These are phyloP conservation scores for Cordyceps javanica DNA, from an alignment of 2,329 filamentous ascomycete genomes.

Conservation along the genomic window DNA sequence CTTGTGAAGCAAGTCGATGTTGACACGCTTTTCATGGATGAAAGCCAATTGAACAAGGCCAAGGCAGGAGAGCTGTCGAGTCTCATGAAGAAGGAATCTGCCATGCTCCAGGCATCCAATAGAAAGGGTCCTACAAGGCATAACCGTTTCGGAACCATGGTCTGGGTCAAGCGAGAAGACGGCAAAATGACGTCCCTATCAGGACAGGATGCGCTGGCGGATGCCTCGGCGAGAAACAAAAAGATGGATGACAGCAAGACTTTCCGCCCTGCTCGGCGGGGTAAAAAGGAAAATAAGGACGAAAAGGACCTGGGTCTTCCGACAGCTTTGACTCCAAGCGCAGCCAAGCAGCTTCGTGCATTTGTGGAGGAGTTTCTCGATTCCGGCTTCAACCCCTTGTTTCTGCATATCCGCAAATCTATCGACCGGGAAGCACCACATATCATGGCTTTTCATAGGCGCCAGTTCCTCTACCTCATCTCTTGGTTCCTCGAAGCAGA, in stretches of 20 bases:
- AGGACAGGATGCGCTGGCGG: slow-evolving; percentile 76
- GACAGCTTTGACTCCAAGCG: slow-evolving; percentile 61
- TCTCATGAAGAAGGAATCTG: slow-evolving; percentile 74
- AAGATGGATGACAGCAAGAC: slow-evolving; percentile 91
- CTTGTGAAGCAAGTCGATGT: slow-evolving; percentile 84
- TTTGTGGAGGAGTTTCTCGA: slow-evolving; percentile 95
- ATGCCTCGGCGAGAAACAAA: slow-evolving; percentile 64
- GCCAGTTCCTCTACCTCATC: slow-evolving; percentile 88
- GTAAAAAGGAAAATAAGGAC: slow-evolving; percentile 55
- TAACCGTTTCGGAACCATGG: slow-evolving; percentile 93
- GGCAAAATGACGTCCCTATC: slow-evolving; percentile 80
- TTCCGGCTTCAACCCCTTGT: slow-evolving; percentile 88
- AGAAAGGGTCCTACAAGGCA: slow-evolving; percentile 79
- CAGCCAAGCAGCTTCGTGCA: slow-evolving; percentile 67
- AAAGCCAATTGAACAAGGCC: slow-evolving; percentile 61
- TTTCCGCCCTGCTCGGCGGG: slow-evolving; percentile 72
- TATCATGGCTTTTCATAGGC: slow-evolving; percentile 66
- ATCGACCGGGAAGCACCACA: slow-evolving; percentile 86
- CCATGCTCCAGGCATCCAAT: slow-evolving; percentile 72
- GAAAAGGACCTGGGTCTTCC: slow-evolving; percentile 71
- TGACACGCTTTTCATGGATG: slow-evolving; percentile 77
- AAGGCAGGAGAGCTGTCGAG: slow-evolving; percentile 67
- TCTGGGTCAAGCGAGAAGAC: slow-evolving; percentile 87
- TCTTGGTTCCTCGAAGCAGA: slow-evolving; percentile 92
- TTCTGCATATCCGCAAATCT: slow-evolving; percentile 77